Evolutionary conservation across 768 basidiomycete species (phyloP), one percentile per base, ranked within the genome.

Genomic region (Cyclocybe cylindracea): DNA sequence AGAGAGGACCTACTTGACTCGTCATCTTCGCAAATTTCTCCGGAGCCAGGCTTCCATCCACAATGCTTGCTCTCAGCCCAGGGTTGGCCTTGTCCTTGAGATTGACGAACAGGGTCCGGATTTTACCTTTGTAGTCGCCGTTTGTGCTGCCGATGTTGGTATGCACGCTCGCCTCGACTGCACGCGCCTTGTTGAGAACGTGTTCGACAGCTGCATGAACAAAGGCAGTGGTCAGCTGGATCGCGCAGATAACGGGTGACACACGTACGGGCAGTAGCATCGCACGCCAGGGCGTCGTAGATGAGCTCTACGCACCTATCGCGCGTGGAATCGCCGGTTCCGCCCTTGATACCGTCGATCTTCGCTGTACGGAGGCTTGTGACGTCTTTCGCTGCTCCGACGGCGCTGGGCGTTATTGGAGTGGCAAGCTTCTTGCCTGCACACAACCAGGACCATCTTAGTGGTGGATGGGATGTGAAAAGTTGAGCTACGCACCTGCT

Each of bases 31-130:
- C 82, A 40, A 98, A 85, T 56, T 77, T 83, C 44, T 83, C 79
- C 0, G 86, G 80, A 0, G 82, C 61, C 1, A 97, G 70, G 14
- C 89, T 86, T 1, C 96, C 96, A 37, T 86, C 82, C 33, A 96
- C 89, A 54, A 99, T 83, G 59, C 83, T 87, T 64, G 89, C 90
- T 39, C 95, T 79, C 49, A 99, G 67, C 29, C 79, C 78, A 11
- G 94, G 94, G 69, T 99, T 99, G 60, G 86, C 84, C 72, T 93
- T 94, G 70, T 96, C 95, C 69, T 97, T 98, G 61, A 99, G 78
- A 69, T 98, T 98, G 60, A 96, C 87, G 65, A 83, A 95, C 40
- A 98, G 69, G 24, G 87, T 86, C 29, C 97, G 86, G 55, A 98
- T 90, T 67, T 91, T 97, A 60, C 73, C 68, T 58, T 85, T 86